These are phyloP conservation scores for Adansonia rubrostipa DNA, from an alignment of 441 rosid genomes.

Conservation along the genomic window DNA sequence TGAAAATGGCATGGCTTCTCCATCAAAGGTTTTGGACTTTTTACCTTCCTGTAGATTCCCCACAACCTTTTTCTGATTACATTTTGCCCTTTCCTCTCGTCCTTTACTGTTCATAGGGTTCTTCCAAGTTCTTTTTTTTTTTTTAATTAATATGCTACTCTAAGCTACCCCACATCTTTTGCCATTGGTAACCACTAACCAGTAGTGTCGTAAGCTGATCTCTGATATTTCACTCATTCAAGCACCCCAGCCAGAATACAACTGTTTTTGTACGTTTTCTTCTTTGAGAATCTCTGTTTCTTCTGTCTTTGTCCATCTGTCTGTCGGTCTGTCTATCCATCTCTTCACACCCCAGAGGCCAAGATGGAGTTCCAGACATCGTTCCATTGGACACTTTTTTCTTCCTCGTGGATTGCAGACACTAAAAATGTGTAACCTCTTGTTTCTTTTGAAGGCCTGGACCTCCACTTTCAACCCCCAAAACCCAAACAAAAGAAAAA, in stretches of 20 bases:
- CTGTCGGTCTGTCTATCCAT: too few relatives aligned
- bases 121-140: background rate
- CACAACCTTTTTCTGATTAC: conserved; percentile 22
- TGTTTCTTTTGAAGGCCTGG: background rate
- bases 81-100: conserved; percentile 27
- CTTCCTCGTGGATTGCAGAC: conserved; percentile 5
- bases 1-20: conserved; percentile 29
- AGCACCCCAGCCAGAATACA: background rate
- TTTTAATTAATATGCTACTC: background rate
- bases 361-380: background rate
- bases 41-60: conserved; percentile 38
- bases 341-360: background rate
- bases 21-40: conserved; percentile 31
- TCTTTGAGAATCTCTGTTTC: conserved; percentile 15
- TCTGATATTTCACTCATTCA: background rate
- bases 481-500: too few relatives aligned
- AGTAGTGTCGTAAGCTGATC: background rate
- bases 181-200: background rate
- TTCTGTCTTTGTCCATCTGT: background rate
- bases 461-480: background rate
- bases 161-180: background rate
- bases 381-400: background rate
- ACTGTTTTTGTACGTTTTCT: conserved; percentile 22
- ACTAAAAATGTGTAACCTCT: background rate
- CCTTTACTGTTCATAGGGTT: conserved; percentile 28